Conservation (phyloP, 1,284 basidiomycete species). For the Pyrrhoderma noxium region DNA sequence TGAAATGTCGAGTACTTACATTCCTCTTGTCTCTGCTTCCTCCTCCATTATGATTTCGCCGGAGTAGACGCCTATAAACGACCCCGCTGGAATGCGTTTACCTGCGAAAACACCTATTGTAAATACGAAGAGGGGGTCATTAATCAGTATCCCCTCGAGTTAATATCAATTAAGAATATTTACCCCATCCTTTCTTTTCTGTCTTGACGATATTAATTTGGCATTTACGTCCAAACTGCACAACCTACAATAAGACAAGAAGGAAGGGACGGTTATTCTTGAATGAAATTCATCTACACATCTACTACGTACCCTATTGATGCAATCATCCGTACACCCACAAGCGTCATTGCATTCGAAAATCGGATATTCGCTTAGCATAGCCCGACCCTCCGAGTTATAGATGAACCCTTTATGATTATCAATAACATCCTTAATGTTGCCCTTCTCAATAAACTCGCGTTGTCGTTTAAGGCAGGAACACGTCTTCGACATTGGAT, state of each 20-base stretch:
- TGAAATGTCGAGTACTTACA: slow-evolving; percentile 34
- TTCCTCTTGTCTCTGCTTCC: slow-evolving; percentile 60
- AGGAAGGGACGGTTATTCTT: background rate
- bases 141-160: background rate
- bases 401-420: slow-evolving; percentile 55
- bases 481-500: slow-evolving; percentile 62
- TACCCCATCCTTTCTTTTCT: slow-evolving; percentile 75
- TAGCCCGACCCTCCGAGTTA: slow-evolving; percentile 48
- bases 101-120: slow-evolving; percentile 60
- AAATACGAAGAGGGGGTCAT: background rate
- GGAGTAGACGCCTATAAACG: slow-evolving; percentile 78
- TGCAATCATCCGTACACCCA: slow-evolving; percentile 72
- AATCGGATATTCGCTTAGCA: slow-evolving; percentile 47
- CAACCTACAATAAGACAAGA: slow-evolving; percentile 45
- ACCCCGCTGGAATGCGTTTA: slow-evolving; percentile 57
- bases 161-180: too few relatives aligned
- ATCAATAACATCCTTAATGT: slow-evolving; percentile 11
- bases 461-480: slow-evolving; percentile 57
- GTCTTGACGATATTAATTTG: slow-evolving; percentile 64
- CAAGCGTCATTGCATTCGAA: slow-evolving; percentile 86
- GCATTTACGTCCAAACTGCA: slow-evolving; percentile 69
- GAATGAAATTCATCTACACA: background rate
- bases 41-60: slow-evolving; percentile 73
- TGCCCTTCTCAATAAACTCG: slow-evolving; percentile 29
- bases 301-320: slow-evolving; percentile 58